These are phyloP conservation scores for Sistotremastrum niveocremeum DNA, from an alignment of 768 basidiomycete species.

Conservation along the genomic window DNA sequence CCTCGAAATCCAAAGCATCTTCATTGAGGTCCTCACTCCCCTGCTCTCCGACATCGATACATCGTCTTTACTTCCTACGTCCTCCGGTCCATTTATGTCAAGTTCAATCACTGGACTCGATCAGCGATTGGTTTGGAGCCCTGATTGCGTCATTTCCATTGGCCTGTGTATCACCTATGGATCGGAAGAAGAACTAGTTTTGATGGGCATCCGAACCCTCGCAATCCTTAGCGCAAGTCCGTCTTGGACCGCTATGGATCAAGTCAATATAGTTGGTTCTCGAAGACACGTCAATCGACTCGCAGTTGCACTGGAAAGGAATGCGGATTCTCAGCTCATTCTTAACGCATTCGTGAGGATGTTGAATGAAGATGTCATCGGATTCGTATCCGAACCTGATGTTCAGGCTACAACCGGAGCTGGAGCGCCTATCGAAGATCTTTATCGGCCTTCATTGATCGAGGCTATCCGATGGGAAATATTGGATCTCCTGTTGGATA, in stretches of 20 bases:
- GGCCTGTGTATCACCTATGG: constrained; percentile 62
- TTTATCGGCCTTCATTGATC: constrained; percentile 32
- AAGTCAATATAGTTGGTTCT: constrained; percentile 18
- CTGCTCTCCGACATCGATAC: constrained; percentile 54
- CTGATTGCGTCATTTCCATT: constrained; percentile 65
- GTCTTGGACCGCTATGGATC: constrained; percentile 29
- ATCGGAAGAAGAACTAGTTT: constrained; percentile 54
- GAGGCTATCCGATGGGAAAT: constrained; percentile 66
- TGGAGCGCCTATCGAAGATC: constrained; percentile 47
- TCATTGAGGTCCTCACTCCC: constrained; percentile 79
- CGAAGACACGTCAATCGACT: constrained; percentile 41
- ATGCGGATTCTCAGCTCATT: constrained; percentile 75
- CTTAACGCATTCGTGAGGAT: constrained; percentile 62
- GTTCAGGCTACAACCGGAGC: constrained; percentile 57
- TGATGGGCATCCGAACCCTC: constrained; percentile 71
- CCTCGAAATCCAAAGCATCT: constrained; percentile 77
- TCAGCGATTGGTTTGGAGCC: constrained; percentile 54
- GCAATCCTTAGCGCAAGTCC: constrained; percentile 49
- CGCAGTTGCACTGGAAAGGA: constrained; percentile 65
- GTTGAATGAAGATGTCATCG: constrained; percentile 42
- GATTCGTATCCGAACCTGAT: constrained; percentile 24
- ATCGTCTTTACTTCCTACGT: constrained; percentile 22
- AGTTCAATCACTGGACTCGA: constrained; percentile 63
- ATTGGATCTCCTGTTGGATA: constrained; percentile 70
- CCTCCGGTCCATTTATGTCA: constrained; percentile 41